These are phyloP conservation scores for Colletotrichum tamarilloi DNA, from an alignment of 2,329 filamentous ascomycete species.

Conservation along the genomic window DNA sequence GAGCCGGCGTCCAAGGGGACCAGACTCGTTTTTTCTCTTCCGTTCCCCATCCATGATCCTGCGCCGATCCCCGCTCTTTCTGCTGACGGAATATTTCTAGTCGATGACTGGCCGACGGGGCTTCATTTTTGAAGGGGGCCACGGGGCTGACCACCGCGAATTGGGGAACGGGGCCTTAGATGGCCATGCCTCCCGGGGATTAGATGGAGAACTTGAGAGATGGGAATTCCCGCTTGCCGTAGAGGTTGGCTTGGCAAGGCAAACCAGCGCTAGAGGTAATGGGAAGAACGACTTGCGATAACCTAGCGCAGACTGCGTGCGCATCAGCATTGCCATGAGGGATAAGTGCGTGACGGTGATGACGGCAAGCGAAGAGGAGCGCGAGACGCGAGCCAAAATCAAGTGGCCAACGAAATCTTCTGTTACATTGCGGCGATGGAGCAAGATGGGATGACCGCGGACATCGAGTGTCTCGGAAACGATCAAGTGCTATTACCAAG, in stretches of 20 bases:
- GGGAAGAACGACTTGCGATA: not conserved
- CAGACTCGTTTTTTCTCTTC: not conserved
- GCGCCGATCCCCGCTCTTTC: conserved; percentile 17
- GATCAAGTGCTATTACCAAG: conserved; percentile 3
- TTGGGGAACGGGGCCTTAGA: conserved; percentile 2
- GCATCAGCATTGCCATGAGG: not conserved
- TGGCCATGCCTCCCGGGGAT: conserved; percentile 23
- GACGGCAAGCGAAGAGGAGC: conserved; percentile 4
- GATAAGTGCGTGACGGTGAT: not conserved
- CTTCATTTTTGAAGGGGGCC: not conserved
- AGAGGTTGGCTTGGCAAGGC: conserved; percentile 16
- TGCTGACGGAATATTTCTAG: conserved; percentile 19
- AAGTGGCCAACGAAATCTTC: not conserved
- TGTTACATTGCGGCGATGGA: conserved; percentile 1
- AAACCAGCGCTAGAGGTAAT: not conserved
- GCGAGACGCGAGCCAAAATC: conserved; percentile 23
- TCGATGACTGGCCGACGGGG: conserved; percentile 15
- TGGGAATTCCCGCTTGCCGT: conserved; percentile 26
- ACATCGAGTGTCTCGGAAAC: conserved; percentile 28
- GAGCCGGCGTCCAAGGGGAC: not conserved
- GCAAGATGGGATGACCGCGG: conserved; percentile 27
- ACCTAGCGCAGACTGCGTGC: not conserved
- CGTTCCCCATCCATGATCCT: not conserved
- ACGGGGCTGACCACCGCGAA: conserved; percentile 7
- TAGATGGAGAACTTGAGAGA: conserved; percentile 5